Evolutionary conservation across 306 rosid species (phyloP), one percentile per base, ranked within the genome.

Genomic region (Calophaca sinica): DNA sequence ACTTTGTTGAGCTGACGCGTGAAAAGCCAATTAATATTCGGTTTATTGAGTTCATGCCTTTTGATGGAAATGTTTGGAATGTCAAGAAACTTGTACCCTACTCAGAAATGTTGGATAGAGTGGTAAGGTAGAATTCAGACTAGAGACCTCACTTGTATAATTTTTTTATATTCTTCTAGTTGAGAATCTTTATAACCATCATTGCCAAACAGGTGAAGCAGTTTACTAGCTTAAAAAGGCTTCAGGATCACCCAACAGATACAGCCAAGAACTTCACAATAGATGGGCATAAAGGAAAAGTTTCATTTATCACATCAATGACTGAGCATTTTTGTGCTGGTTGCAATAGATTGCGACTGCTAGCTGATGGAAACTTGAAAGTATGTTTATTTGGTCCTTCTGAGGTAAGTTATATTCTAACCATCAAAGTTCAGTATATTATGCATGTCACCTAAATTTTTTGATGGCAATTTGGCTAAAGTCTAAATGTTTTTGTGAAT

Each of bases 31-130:
- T 94, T 54, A 90, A 91, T 75, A 4, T 94, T 45, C 90, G 97
- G n/a, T 94, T 94, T 85, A 94, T 94, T 70, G 98, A 94, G 84
- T 94, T 94, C 88, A 91, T 94, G 98, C 98, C 98, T 61, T 94
- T 94, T 79, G 98, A 94, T 84, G 97, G 98, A 79, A 94, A 94
- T 85, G 96, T 94, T 76, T 94, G 98, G 98, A 91, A 94, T 70
- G 96, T 94, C 77, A 94, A 94, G 87, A 94, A 91, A 80, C 94
- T 94, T 26, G 96, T 94, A 52, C 89, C 97, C 38, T 94, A 91
- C 78, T 63, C 88, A 14, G 98, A 94, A 85, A 94, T 94, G 90
- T 80, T 89, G 86, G 91, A 94, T 87, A 84, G 66, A 83, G 97
- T 91, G 98, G 98, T 94, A 94, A 89, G 94, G 90, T 89, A 88